Evolutionary conservation across 225 moss, liverwort and hornwort genomes (phyloP).

Genomic region (Straminergon stramineum): DNA sequence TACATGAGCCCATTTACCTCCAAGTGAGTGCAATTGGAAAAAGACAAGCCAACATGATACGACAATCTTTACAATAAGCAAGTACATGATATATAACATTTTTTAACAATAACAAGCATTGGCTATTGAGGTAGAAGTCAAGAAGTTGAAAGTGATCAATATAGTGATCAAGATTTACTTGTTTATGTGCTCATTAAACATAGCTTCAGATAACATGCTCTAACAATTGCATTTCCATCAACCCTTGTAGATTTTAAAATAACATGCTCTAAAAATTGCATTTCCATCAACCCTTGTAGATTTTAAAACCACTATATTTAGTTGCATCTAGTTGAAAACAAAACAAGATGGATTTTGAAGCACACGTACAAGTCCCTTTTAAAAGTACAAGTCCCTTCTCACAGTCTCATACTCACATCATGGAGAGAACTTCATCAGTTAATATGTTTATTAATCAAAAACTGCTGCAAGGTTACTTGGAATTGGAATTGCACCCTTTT

Average conservation of each 20-base stretch:
- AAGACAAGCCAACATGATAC: neutral
- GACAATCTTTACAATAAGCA: no score
- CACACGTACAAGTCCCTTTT: neutral
- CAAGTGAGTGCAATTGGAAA: neutral
- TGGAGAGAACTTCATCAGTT: neutral
- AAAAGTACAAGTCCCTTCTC: neutral
- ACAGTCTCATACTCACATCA: neutral
- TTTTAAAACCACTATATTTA: neutral
- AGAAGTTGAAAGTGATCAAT: neutral
- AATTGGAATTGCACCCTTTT: slow-evolving; percentile 22
- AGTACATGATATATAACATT: neutral
- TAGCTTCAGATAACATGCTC: neutral
- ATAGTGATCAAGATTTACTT: neutral
- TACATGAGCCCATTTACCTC: neutral
- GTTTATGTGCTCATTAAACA: no score
- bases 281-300: neutral
- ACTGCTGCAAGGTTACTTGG: neutral
- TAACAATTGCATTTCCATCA: neutral
- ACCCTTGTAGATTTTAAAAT: neutral
- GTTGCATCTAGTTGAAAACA: no score
- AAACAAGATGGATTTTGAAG: neutral
- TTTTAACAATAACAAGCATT: neutral
- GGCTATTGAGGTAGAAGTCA: neutral
- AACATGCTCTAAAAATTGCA: neutral
- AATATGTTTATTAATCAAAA: neutral